These are phyloP conservation scores for Ophiostoma quercus DNA, from an alignment of 2,329 filamentous ascomycete species.

Conservation along the genomic window DNA sequence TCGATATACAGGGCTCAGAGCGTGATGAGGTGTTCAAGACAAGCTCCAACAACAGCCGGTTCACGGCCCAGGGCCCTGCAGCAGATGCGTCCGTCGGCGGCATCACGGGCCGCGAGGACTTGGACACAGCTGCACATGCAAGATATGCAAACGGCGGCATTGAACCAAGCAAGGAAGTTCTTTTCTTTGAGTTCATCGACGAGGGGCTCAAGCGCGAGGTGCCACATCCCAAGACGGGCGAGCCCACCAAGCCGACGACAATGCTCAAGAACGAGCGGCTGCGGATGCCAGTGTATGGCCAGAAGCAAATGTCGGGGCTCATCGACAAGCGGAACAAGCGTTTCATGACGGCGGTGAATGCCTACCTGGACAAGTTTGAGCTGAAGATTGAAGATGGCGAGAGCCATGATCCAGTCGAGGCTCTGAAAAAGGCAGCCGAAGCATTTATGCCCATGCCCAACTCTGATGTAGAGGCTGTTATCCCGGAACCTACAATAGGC, in stretches of 20 bases:
- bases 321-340: conserved; percentile 87
- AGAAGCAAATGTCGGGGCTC: conserved; percentile 81
- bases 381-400: neutral
- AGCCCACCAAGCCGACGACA: conserved; percentile 61
- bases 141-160: conserved; percentile 24
- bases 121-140: neutral
- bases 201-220: conserved; percentile 83
- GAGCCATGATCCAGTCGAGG: conserved; percentile 62
- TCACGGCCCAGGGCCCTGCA: conserved; percentile 41
- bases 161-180: conserved; percentile 55
- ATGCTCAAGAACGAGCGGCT: conserved; percentile 71
- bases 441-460: conserved; percentile 54
- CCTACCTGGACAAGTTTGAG: conserved; percentile 68
- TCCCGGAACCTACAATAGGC: no score
- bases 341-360: conserved; percentile 70
- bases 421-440: conserved; percentile 54
- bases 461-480: neutral
- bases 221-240: conserved; percentile 63
- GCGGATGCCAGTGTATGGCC: conserved; percentile 87
- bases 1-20: conserved; percentile 67
- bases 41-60: conserved; percentile 40
- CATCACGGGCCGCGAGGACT: conserved; percentile 40
- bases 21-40: conserved; percentile 60
- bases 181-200: conserved; percentile 90
- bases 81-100: conserved; percentile 55